Conservation (phyloP, 805 yeast genomes). For the Starmerella ratchasimensis region DNA sequence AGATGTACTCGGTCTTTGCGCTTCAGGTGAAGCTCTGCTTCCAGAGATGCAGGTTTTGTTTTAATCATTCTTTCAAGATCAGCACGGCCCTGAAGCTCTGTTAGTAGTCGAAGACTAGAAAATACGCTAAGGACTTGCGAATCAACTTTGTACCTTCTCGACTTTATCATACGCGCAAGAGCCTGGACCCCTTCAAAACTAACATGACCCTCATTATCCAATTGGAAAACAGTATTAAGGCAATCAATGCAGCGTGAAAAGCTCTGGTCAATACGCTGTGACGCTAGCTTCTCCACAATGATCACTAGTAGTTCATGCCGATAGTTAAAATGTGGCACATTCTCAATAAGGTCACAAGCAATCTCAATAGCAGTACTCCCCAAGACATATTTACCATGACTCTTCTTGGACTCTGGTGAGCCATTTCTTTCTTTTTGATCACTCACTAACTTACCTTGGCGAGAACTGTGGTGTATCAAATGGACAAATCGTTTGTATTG, state of each 20-base stretch:
- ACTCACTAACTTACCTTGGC: slow-evolving; percentile 26
- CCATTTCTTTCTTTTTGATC: slow-evolving; percentile 1
- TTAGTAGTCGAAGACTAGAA: slow-evolving; percentile 39
- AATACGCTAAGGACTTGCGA: slow-evolving; percentile 67
- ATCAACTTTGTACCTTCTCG: slow-evolving; percentile 66
- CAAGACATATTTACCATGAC: slow-evolving; percentile 17
- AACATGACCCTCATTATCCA: slow-evolving; percentile 70
- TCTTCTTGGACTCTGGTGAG: neutral
- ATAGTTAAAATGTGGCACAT: slow-evolving; percentile 68
- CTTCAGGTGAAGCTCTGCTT: slow-evolving; percentile 36
- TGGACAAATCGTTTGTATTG: slow-evolving; percentile 59
- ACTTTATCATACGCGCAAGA: slow-evolving; percentile 54
- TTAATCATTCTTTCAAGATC: slow-evolving; percentile 33
- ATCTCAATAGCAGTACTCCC: slow-evolving; percentile 46
- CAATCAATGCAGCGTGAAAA: slow-evolving; percentile 50
- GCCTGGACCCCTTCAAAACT: slow-evolving; percentile 60
- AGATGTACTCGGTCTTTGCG: slow-evolving; percentile 85
- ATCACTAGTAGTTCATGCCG: slow-evolving; percentile 60
- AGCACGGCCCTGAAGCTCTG: slow-evolving; percentile 28
- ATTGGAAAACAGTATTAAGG: slow-evolving; percentile 54
- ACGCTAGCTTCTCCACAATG: slow-evolving; percentile 53
- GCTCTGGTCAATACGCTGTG: slow-evolving; percentile 33
- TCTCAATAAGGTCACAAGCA: slow-evolving; percentile 58
- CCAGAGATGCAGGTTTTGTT: slow-evolving; percentile 28
- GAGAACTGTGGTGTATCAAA: slow-evolving; percentile 33